phyloP scores from a whole-genome alignment of 768 basidiomycete genomes.

The Serendipita sp. region DNA sequence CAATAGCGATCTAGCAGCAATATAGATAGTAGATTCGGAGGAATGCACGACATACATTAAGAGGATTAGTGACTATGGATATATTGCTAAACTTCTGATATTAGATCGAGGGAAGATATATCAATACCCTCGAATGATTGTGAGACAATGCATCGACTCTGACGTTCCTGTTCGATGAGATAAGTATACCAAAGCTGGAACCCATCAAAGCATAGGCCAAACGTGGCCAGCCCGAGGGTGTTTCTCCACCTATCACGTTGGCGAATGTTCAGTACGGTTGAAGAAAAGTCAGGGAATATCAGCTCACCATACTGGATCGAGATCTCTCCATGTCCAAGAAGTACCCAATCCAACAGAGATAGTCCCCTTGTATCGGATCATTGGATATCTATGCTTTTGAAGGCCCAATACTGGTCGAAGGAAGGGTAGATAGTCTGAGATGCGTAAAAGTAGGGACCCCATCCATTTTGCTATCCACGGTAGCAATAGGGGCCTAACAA shows the following conservation, averaged over 20 bases:
- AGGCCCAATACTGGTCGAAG: background rate
- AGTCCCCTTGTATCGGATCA: background rate
- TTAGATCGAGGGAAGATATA: background rate
- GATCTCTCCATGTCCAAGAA: background rate
- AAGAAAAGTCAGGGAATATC: background rate
- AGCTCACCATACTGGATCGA: conserved; percentile 1
- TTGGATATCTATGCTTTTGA: background rate
- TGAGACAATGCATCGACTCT: background rate
- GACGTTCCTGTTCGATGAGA: background rate
- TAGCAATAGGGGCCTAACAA: background rate
- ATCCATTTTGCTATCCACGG: background rate
- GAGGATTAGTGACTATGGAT: background rate
- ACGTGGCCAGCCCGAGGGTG: background rate
- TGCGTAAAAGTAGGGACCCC: background rate
- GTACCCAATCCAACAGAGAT: background rate
- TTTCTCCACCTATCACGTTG: background rate
- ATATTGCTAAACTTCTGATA: background rate
- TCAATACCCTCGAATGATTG: background rate
- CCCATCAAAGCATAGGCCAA: background rate
- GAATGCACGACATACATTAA: background rate
- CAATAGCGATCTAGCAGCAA: background rate
- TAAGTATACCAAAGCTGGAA: conserved; percentile 5
- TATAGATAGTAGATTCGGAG: background rate
- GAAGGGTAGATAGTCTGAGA: background rate
- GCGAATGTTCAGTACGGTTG: background rate